Conservation (phyloP, 805 yeast genomes). For the Brettanomyces anomalus region DNA sequence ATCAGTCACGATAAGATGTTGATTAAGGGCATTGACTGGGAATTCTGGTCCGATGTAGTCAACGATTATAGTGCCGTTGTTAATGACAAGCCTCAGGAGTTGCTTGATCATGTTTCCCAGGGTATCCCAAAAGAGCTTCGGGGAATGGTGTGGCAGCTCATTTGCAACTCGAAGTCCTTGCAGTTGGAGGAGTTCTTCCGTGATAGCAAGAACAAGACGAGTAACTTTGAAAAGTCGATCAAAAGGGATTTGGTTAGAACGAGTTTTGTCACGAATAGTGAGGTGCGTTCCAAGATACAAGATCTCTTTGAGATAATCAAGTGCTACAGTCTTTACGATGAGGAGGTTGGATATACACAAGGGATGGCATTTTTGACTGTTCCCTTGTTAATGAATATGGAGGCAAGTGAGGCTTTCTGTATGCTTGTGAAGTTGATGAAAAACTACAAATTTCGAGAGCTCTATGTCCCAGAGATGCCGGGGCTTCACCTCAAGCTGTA, state of each 20-base stretch:
- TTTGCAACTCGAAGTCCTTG: constrained; percentile 67
- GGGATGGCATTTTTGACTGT: constrained; percentile 94
- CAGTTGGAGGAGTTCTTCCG: constrained; percentile 52
- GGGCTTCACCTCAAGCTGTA: constrained; percentile 79
- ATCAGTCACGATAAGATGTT: constrained; percentile 25
- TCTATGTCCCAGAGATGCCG: constrained; percentile 87
- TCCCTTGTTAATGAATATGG: constrained; percentile 74
- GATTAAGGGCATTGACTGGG: constrained; percentile 55
- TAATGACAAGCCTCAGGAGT: constrained; percentile 45
- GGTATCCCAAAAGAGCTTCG: constrained; percentile 85
- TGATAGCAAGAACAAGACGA: constrained; percentile 35
- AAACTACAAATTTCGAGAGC: constrained; percentile 66
- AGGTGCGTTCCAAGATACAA: constrained; percentile 46
- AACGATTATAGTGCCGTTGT: constrained; percentile 68
- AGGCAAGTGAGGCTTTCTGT: constrained; percentile 79
- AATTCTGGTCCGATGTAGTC: constrained; percentile 79
- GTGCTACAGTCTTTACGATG: constrained; percentile 78
- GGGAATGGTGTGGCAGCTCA: constrained; percentile 89
- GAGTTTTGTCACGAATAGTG: constrained; percentile 57
- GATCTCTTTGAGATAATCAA: constrained; percentile 69
- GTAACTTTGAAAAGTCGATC: constrained; percentile 67
- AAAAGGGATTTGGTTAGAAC: constrained; percentile 81
- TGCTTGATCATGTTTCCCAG: constrained; percentile 51
- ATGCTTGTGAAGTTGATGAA: constrained; percentile 76
- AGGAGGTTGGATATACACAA: constrained; percentile 95